Percentiles rank a stretch among this genome's conserved stretches.
Conservation (phyloP, 495 filamentous ascomycete species). For the Jackrogersella multiformis region DNA sequence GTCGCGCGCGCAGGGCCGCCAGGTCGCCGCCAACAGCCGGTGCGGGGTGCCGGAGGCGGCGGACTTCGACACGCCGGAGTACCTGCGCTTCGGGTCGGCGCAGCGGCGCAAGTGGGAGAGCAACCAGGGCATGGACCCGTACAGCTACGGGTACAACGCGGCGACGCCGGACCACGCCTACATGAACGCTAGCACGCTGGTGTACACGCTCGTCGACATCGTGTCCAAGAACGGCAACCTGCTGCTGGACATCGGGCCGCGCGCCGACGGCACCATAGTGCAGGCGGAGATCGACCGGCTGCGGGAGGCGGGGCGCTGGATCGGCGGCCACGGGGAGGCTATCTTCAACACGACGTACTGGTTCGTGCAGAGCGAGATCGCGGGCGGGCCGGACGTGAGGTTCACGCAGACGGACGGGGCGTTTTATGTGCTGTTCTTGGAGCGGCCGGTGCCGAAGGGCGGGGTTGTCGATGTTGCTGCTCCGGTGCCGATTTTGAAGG, state of each 20-base stretch:
- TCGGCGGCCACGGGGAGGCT: constrained; percentile 60
- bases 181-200: constrained; percentile 59
- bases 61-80: constrained; percentile 65
- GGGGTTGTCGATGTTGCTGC: constrained; percentile 50
- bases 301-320: constrained; percentile 61
- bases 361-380: constrained; percentile 58
- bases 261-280: constrained; percentile 62
- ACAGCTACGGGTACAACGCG: constrained; percentile 64
- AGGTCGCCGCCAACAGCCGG: constrained; percentile 62
- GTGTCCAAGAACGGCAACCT: constrained; percentile 66
- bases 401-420: constrained; percentile 63
- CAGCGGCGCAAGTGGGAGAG: constrained; percentile 65
- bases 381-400: constrained; percentile 53
- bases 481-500: constrained; percentile 56
- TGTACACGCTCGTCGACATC: constrained; percentile 60
- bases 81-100: constrained; percentile 56
- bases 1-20: constrained; percentile 48
- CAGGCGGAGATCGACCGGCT: constrained; percentile 57
- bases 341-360: constrained; percentile 67
- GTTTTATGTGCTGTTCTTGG: constrained; percentile 61
- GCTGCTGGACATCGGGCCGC: constrained; percentile 63
- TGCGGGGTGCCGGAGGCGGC: constrained; percentile 58
- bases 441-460: constrained; percentile 47
- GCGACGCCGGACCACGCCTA: constrained; percentile 58
- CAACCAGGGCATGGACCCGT: constrained; percentile 65